A percentile compares a stretch with the other conserved stretches of the same genome.
These are phyloP conservation scores for Candida ascalaphidarum DNA, from an alignment of 805 yeast genomes.

Conservation along the genomic window DNA sequence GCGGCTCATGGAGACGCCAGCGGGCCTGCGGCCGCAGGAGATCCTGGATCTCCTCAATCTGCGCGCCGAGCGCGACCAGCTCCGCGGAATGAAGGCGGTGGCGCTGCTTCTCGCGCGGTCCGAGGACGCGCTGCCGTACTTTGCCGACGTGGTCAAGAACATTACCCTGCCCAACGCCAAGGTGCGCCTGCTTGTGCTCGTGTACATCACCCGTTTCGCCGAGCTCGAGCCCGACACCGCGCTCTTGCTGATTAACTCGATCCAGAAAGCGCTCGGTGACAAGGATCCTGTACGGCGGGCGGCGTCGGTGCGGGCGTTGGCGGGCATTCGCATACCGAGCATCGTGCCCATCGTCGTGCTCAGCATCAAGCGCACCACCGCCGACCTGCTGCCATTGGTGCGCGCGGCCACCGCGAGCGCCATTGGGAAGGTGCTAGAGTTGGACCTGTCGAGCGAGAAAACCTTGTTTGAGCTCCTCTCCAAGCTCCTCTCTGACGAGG, in stretches of 20 bases:
- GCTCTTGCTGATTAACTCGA: conserved; percentile 79
- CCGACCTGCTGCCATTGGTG: conserved; percentile 72
- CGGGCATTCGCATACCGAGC: conserved; percentile 77
- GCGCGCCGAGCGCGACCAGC: conserved; percentile 46
- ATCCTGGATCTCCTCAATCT: conserved; percentile 61
- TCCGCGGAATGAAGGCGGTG: conserved; percentile 34
- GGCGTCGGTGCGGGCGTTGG: conserved; percentile 67
- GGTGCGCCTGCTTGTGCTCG: conserved; percentile 67
- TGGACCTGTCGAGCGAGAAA: conserved; percentile 22
- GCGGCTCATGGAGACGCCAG: conserved; percentile 54
- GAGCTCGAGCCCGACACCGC: conserved; percentile 87
- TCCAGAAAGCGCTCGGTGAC: conserved; percentile 75
- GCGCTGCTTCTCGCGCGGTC: conserved; percentile 31
- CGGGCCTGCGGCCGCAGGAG: conserved; percentile 54
- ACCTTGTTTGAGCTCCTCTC: conserved; percentile 45
- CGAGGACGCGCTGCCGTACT: conserved; percentile 36
- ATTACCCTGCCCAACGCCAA: conserved; percentile 55
- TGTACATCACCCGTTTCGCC: conserved; percentile 68
- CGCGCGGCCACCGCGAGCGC: conserved; percentile 76
- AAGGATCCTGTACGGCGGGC: conserved; percentile 61
- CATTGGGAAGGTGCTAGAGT: conserved; percentile 43
- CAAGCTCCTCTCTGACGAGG: conserved; percentile 55
- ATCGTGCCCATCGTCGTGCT: conserved; percentile 71
- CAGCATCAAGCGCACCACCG: conserved; percentile 57
- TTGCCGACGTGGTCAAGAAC: conserved; percentile 86